phyloP scores from a whole-genome alignment of 2,329 filamentous ascomycete genomes.

The Allantophomopsis cytisporea region DNA sequence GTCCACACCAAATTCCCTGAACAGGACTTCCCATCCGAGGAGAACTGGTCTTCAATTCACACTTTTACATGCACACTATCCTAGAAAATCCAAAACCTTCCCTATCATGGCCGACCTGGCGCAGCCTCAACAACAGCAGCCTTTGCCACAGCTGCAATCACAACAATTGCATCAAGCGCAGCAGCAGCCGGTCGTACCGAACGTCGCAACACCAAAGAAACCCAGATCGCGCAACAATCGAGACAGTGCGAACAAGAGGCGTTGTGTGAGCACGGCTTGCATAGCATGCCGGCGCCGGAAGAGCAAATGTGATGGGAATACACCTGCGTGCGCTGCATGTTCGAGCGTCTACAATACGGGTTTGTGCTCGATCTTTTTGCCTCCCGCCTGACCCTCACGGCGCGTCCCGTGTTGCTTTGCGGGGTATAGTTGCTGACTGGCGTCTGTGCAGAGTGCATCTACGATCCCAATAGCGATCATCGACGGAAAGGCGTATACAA shows the following conservation, averaged over 20 bases:
- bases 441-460: constrained; percentile 53
- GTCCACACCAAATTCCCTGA: too few species aligned
- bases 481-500: constrained; percentile 94
- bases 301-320: constrained; percentile 83
- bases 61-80: too few species aligned
- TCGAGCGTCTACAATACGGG: constrained; percentile 76
- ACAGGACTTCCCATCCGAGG: too few species aligned
- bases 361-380: constrained; percentile 6
- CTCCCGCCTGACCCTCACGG: not conserved
- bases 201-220: constrained; percentile 5
- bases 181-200: too few species aligned
- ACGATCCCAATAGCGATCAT: constrained; percentile 93
- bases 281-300: constrained; percentile 69
- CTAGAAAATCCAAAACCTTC: too few species aligned
- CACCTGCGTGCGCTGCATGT: constrained; percentile 90
- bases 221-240: constrained; percentile 16
- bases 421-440: not conserved
- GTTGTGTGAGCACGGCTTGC: constrained; percentile 76
- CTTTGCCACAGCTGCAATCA: too few species aligned
- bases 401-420: too few species aligned
- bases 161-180: too few species aligned
- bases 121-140: too few species aligned
- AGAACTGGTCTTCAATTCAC: too few species aligned
- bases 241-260: constrained; percentile 31
- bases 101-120: too few species aligned